Conservation (phyloP, 139 green algal genomes). For the Micractinium sp. region DNA sequence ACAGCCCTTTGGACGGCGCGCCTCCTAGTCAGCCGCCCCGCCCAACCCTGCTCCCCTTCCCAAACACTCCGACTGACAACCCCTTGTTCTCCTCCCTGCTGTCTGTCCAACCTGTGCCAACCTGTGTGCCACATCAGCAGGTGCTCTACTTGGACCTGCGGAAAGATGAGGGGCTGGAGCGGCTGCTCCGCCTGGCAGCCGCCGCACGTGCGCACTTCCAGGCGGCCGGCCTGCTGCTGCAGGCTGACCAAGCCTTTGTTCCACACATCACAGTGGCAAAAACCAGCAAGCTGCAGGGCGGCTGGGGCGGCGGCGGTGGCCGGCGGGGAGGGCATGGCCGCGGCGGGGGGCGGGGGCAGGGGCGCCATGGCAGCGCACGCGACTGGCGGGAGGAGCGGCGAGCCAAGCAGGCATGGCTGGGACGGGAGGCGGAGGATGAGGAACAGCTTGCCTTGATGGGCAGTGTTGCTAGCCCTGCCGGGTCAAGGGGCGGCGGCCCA, state of each 20-base stretch:
- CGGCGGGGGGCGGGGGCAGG: background rate
- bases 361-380: background rate
- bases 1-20: too few species aligned
- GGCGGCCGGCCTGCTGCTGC: background rate
- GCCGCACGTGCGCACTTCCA: slow-evolving; percentile 7
- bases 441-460: background rate
- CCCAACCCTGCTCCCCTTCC: background rate
- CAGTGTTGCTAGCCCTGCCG: background rate
- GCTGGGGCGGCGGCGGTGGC: background rate
- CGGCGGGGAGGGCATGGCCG: background rate
- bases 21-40: background rate
- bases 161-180: slow-evolving; percentile 10
- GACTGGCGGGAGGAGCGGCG: background rate
- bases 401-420: background rate
- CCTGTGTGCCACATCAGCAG: background rate
- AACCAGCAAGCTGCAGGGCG: slow-evolving; percentile 18
- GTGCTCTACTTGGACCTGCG: slow-evolving; percentile 10
- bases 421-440: background rate
- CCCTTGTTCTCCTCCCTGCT: background rate
- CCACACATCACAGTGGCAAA: slow-evolving; percentile 27
- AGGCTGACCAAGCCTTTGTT: slow-evolving; percentile 9
- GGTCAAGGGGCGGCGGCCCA: background rate
- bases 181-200: background rate
- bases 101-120: background rate
- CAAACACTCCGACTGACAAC: background rate